Percentiles rank a stretch among this genome's conserved stretches.
These are phyloP conservation scores for Pseudopediastrum boryanum DNA, from an alignment of 139 green algal species.

Conservation along the genomic window DNA sequence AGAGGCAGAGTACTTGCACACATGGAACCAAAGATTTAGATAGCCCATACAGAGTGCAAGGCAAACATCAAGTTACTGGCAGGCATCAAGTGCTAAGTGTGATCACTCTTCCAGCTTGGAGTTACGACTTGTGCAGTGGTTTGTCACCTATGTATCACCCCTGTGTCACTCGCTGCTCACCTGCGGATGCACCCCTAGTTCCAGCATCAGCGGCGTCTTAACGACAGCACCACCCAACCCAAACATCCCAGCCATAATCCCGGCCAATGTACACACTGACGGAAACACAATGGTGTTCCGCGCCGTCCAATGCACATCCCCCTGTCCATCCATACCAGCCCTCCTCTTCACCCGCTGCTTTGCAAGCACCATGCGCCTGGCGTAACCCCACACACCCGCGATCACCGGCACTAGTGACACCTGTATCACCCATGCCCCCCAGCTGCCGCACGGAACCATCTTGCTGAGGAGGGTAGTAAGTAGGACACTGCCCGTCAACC, in stretches of 20 bases:
- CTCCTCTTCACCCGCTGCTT: background rate
- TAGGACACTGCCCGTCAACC: conserved; percentile 17
- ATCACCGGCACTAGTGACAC: conserved; percentile 44
- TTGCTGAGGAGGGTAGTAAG: conserved; percentile 28
- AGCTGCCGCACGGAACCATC: conserved; percentile 37
- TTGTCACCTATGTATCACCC: conserved; percentile 3
- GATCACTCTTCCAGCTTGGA: too few species aligned
- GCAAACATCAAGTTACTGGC: too few species aligned
- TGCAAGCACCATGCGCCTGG: conserved; percentile 27
- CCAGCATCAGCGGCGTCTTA: conserved; percentile 59
- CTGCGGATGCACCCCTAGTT: conserved; percentile 54
- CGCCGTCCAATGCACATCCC: conserved; percentile 36
- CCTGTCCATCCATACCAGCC: background rate
- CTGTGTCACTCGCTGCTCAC: conserved; percentile 21
- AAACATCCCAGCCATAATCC: conserved; percentile 63
- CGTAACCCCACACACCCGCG: conserved; percentile 22
- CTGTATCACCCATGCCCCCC: conserved; percentile 51
- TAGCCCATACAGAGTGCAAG: too few species aligned
- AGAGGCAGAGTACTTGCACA: too few species aligned
- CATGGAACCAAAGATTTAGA: too few species aligned
- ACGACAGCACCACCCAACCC: conserved; percentile 73
- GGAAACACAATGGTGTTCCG: conserved; percentile 58
- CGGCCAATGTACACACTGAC: conserved; percentile 55
- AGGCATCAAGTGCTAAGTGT: too few species aligned
- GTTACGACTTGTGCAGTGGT: background rate